These are phyloP conservation scores for Smallanthus sonchifolius DNA, from an alignment of 129 eudicot species.

Conservation along the genomic window DNA sequence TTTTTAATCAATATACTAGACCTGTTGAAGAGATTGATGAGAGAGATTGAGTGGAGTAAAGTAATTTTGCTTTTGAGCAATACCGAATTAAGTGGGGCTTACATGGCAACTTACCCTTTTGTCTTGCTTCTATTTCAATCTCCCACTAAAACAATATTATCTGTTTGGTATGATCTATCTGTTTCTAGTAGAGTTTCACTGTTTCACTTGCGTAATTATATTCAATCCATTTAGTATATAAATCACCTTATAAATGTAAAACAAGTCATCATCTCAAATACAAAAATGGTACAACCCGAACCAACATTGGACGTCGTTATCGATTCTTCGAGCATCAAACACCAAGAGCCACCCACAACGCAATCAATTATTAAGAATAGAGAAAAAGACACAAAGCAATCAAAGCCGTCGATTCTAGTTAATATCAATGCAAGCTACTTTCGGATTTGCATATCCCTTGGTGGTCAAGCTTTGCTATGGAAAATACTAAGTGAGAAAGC, in stretches of 20 bases:
- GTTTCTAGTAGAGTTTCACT: background rate
- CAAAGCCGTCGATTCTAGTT: slow-evolving; percentile 30
- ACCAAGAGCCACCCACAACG: slow-evolving; percentile 1
- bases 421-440: slow-evolving; percentile 73
- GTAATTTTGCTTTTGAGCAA: slow-evolving; percentile 27
- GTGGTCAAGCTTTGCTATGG: slow-evolving; percentile 71
- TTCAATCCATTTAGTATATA: slow-evolving; percentile 16
- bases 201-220: background rate
- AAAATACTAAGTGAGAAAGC: slow-evolving; percentile 41
- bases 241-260: slow-evolving; percentile 13
- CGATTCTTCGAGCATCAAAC: slow-evolving; percentile 5
- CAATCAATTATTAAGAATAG: background rate
- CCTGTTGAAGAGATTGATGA: slow-evolving; percentile 14
- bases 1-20: slow-evolving; percentile 3
- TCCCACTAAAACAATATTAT: slow-evolving; percentile 4
- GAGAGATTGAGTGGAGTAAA: slow-evolving; percentile 38
- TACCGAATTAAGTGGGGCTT: slow-evolving; percentile 24
- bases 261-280: background rate
- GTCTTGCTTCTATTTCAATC: slow-evolving; percentile 5
- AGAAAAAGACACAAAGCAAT: slow-evolving; percentile 16
- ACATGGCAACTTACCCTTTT: slow-evolving; percentile 18
- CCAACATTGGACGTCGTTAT: slow-evolving; percentile 22
- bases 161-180: background rate
- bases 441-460: slow-evolving; percentile 56
- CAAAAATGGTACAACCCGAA: slow-evolving; percentile 23